Conservation (phyloP, 441 rosid species). For the Erysimum cheiri region DNA sequence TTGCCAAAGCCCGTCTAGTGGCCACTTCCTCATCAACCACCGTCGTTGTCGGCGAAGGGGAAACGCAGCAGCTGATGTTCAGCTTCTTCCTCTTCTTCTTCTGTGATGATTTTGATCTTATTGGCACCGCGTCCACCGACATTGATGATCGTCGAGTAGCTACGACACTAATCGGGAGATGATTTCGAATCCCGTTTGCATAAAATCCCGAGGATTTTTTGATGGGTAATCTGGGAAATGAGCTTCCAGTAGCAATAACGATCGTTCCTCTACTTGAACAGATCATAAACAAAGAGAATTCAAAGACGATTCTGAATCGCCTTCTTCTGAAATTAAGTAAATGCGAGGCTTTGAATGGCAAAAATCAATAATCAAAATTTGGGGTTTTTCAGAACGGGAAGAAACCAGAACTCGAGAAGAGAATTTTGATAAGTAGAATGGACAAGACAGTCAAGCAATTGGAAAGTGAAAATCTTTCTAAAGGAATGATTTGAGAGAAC, state of each 20-base stretch:
- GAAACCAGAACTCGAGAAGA: slow-evolving; percentile 14
- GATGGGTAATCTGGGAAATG: slow-evolving; percentile 8
- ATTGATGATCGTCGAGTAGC: slow-evolving; percentile 21
- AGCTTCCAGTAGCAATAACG: slow-evolving; percentile 20
- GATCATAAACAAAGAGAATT: slow-evolving; percentile 45
- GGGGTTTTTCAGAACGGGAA: slow-evolving; percentile 26
- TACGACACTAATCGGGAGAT: slow-evolving; percentile 3
- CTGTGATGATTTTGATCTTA: slow-evolving; percentile 41
- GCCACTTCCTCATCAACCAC: slow-evolving; percentile 69
- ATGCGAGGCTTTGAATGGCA: not conserved
- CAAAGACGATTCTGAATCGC: slow-evolving; percentile 31
- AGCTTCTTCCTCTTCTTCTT: slow-evolving; percentile 56
- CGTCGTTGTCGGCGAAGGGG: slow-evolving; percentile 29
- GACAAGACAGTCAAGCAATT: slow-evolving; percentile 23
- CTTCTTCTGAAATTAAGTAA: slow-evolving; percentile 21
- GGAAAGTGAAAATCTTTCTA: not conserved
- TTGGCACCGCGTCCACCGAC: slow-evolving; percentile 22
- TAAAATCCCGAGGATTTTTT: not conserved
- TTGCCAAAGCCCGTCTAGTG: slow-evolving; percentile 55
- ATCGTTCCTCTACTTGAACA: slow-evolving; percentile 39
- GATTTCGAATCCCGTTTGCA: slow-evolving; percentile 5
- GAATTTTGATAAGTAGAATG: slow-evolving; percentile 9
- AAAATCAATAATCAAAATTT: not conserved
- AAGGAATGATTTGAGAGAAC: slow-evolving; percentile 19
- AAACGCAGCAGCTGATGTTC: slow-evolving; percentile 27